A percentile compares a stretch with the other conserved stretches of the same genome.
Conservation (phyloP, 176 grass and related monocot genomes). For the Carex parvula region DNA sequence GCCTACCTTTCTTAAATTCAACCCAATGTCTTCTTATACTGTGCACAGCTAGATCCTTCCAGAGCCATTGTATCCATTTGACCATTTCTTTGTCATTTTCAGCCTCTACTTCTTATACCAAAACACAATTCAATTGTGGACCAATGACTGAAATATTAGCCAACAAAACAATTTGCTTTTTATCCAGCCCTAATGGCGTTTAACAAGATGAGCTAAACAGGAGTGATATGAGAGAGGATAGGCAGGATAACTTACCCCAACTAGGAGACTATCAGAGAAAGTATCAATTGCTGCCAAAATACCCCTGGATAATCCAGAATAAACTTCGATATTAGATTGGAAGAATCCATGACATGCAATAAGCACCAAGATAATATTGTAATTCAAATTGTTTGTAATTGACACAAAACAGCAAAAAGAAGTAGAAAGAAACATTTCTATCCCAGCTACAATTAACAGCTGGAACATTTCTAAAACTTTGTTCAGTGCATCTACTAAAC, state of each 20-base stretch:
- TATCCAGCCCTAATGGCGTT: neutral
- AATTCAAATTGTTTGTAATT: neutral
- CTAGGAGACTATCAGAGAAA: constrained; percentile 61
- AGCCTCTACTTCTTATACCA: neutral
- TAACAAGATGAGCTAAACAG: neutral
- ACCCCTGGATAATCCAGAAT: constrained; percentile 44
- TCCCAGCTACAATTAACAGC: neutral
- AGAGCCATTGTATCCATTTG: neutral
- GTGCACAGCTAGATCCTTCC: neutral
- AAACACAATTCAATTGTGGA: constrained; percentile 13
- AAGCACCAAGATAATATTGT: neutral
- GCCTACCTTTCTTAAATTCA: neutral
- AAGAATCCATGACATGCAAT: neutral
- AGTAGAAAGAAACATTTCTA: neutral
- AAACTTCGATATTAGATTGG: neutral
- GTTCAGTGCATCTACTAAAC: neutral
- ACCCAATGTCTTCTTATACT: neutral
- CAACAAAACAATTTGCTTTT: neutral
- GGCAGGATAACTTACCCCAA: constrained; percentile 55
- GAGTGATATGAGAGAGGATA: neutral
- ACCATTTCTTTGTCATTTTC: neutral
- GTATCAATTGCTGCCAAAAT: constrained; percentile 89
- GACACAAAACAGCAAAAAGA: neutral
- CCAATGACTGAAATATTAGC: neutral
- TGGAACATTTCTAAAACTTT: neutral